phyloP scores from a whole-genome alignment of 2,329 filamentous ascomycete species.

The Penicillium sclerotigenum region DNA sequence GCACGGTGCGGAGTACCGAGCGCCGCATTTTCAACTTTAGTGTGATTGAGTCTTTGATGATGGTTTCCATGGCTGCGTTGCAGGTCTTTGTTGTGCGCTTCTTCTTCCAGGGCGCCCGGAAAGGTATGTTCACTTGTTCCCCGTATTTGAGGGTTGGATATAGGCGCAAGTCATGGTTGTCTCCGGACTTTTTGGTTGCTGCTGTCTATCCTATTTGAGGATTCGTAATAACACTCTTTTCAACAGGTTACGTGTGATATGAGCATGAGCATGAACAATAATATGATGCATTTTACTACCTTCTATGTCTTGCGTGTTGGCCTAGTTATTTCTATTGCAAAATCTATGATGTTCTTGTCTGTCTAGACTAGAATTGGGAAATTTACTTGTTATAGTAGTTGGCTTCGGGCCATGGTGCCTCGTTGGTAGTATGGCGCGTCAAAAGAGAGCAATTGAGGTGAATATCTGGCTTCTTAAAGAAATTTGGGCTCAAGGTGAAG shows the following conservation, averaged over 20 bases:
- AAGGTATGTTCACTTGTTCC: slow-evolving; percentile 48
- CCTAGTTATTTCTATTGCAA: slow-evolving; percentile 8
- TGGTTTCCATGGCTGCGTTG: slow-evolving; percentile 89
- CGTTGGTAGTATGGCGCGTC: neutral
- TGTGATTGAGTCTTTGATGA: slow-evolving; percentile 84
- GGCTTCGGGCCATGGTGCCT: neutral
- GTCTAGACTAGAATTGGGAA: neutral
- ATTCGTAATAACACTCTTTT: slow-evolving; percentile 9
- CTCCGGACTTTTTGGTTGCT: neutral
- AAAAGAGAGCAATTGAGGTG: neutral
- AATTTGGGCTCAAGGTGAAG: neutral
- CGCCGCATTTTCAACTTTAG: slow-evolving; percentile 96
- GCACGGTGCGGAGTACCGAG: slow-evolving; percentile 94
- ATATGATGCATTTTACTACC: slow-evolving; percentile 28
- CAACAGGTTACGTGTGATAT: slow-evolving; percentile 38
- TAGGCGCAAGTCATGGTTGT: neutral
- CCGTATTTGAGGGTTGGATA: neutral
- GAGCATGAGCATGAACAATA: slow-evolving; percentile 34
- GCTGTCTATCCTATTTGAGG: neutral
- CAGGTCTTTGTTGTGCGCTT: slow-evolving; percentile 97
- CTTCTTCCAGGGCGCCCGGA: slow-evolving; percentile 90
- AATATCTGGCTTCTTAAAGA: neutral
- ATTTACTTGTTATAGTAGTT: slow-evolving; percentile 3
- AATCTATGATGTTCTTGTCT: slow-evolving; percentile 12
- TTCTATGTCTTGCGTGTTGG: slow-evolving; percentile 1